These are phyloP conservation scores for Tagetes erecta DNA, from an alignment of 129 eudicot species.

Conservation along the genomic window DNA sequence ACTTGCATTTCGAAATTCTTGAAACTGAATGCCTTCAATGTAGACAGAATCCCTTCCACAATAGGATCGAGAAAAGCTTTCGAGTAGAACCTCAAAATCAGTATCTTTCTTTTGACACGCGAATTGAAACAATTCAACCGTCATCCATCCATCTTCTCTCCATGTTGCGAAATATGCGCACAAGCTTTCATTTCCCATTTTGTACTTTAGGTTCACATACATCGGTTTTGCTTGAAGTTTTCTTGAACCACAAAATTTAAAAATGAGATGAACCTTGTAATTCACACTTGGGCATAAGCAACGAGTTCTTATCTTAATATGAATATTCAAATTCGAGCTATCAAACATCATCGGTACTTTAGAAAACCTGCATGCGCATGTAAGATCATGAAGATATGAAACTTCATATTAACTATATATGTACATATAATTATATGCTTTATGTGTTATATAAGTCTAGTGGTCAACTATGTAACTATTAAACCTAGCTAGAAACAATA, in stretches of 20 bases:
- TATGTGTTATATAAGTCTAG: too few species aligned
- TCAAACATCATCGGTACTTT: neutral
- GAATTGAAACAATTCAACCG: neutral
- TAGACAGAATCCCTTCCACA: neutral
- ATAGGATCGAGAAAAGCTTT: neutral
- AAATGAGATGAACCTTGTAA: neutral
- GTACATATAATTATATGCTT: too few species aligned
- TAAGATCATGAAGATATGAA: neutral
- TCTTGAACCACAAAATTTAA: neutral
- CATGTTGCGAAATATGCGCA: neutral
- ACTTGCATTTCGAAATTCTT: neutral
- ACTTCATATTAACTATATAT: too few species aligned
- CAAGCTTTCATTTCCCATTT: neutral
- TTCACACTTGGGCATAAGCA: neutral
- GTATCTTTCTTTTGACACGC: neutral
- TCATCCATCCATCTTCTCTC: slow-evolving; percentile 3
- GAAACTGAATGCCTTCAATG: slow-evolving; percentile 2
- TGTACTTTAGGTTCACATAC: slow-evolving; percentile 1
- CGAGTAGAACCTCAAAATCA: neutral
- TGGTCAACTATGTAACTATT: too few species aligned
- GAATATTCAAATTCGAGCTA: neutral
- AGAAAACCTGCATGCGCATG: neutral
- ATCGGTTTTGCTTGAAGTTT: neutral
- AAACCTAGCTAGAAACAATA: too few species aligned
- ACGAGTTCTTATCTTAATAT: neutral